These are phyloP conservation scores for Novymonas esmeraldas DNA, from an alignment of 208 protist species.

Conservation along the genomic window DNA sequence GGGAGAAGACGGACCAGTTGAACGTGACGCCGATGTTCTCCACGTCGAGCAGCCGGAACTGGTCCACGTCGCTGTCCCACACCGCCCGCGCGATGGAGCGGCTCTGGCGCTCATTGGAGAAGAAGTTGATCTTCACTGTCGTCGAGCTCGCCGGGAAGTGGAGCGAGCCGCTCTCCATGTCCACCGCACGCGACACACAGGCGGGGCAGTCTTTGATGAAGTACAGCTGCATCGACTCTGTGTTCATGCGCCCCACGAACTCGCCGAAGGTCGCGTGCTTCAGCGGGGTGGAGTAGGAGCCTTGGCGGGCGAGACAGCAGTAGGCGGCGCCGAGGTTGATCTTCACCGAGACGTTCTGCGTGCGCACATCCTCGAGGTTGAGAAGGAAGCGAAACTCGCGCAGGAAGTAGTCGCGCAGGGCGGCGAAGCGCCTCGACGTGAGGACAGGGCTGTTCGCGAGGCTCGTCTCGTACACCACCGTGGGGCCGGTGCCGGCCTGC, in stretches of 20 bases:
- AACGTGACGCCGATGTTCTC: constrained; percentile 82
- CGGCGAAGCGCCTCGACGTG: constrained; percentile 63
- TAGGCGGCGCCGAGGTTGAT: constrained; percentile 84
- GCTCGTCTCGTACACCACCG: constrained; percentile 34
- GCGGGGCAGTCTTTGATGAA: constrained; percentile 82
- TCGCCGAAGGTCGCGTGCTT: constrained; percentile 81
- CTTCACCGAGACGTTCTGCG: constrained; percentile 75
- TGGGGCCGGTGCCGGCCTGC: constrained; percentile 23
- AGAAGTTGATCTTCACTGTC: constrained; percentile 83
- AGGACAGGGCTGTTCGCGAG: constrained; percentile 80
- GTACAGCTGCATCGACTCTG: constrained; percentile 88
- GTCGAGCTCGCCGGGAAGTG: constrained; percentile 70
- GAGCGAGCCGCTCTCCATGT: constrained; percentile 72
- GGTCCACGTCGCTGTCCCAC: constrained; percentile 76
- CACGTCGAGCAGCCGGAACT: constrained; percentile 82
- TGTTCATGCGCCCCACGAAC: constrained; percentile 87
- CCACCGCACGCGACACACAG: constrained; percentile 81
- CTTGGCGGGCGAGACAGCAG: constrained; percentile 76
- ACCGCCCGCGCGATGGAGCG: constrained; percentile 75
- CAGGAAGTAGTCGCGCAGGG: constrained; percentile 75
- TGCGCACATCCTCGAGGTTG: constrained; percentile 69
- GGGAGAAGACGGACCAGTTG: constrained; percentile 85
- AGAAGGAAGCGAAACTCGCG: constrained; percentile 72
- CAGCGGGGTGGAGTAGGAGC: constrained; percentile 76
- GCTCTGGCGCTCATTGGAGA: constrained; percentile 83